phyloP scores from a whole-genome alignment of 2,329 filamentous ascomycete species.

The Cordyceps sp. region DNA sequence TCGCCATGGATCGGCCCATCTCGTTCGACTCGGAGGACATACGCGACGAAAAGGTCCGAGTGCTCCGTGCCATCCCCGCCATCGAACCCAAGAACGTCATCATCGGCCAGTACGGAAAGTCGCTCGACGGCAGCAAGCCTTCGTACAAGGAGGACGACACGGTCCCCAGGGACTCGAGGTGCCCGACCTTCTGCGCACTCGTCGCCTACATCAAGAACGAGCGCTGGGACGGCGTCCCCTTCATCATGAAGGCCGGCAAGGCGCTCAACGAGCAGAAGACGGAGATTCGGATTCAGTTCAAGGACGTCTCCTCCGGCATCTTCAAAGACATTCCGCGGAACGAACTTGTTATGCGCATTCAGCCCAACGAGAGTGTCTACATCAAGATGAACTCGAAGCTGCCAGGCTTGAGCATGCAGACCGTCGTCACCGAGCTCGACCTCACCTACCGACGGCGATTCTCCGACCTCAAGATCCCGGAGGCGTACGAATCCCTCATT shows the following conservation, averaged over 20 bases:
- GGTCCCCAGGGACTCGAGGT: slow-evolving; percentile 90
- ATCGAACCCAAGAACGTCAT: slow-evolving; percentile 99
- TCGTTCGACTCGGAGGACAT: slow-evolving; percentile 98
- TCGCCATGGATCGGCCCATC: slow-evolving; percentile 96
- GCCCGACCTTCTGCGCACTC: slow-evolving; percentile 94
- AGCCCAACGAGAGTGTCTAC: slow-evolving; percentile 98
- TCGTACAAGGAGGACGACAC: slow-evolving; percentile 98
- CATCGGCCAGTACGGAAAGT: slow-evolving; percentile 96
- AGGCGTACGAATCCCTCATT: slow-evolving; percentile 96
- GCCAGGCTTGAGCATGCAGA: slow-evolving; percentile 97
- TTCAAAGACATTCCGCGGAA: slow-evolving; percentile 99
- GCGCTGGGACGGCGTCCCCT: slow-evolving; percentile 96
- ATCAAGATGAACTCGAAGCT: slow-evolving; percentile 99
- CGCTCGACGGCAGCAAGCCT: slow-evolving; percentile 88
- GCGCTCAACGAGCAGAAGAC: slow-evolving; percentile 99
- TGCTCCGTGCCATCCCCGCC: slow-evolving; percentile 78
- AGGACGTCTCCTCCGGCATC: slow-evolving; percentile 96
- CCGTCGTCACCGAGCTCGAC: slow-evolving; percentile 93
- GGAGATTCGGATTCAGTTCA: slow-evolving; percentile 97
- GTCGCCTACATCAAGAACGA: slow-evolving; percentile 99
- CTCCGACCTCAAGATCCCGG: slow-evolving; percentile 97
- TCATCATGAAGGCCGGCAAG: slow-evolving; percentile 99
- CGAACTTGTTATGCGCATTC: slow-evolving; percentile 96
- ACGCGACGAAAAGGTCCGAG: slow-evolving; percentile 95
- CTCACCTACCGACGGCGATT: slow-evolving; percentile 96